Conservation (phyloP, 2,329 filamentous ascomycete genomes). For the Aspergillus phoenicis region DNA sequence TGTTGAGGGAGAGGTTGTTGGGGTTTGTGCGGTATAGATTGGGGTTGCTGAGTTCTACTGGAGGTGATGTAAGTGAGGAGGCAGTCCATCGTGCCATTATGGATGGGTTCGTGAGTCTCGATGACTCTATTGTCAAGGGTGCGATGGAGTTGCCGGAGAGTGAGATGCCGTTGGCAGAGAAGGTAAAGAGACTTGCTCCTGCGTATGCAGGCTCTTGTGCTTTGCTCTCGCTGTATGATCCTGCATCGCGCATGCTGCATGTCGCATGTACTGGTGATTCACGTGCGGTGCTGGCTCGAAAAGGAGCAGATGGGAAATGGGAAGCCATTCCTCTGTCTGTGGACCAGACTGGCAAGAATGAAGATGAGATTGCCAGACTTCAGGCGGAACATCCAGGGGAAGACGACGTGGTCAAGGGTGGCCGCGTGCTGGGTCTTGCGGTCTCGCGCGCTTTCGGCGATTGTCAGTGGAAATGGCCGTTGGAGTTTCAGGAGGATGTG, state of each 20-base stretch:
- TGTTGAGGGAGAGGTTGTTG: conserved; percentile 28
- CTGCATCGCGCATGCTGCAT: conserved; percentile 54
- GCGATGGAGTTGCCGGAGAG: conserved; percentile 21
- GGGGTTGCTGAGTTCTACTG: background rate
- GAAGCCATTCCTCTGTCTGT: conserved; percentile 57
- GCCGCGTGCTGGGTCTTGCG: conserved; percentile 63
- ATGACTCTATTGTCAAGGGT: conserved; percentile 29
- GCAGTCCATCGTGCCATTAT: conserved; percentile 26
- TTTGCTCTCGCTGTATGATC: conserved; percentile 64
- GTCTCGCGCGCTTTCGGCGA: conserved; percentile 71
- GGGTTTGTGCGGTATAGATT: conserved; percentile 25
- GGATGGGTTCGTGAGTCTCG: conserved; percentile 27
- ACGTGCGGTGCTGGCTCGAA: conserved; percentile 62
- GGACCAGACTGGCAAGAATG: conserved; percentile 69
- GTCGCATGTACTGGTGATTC: conserved; percentile 71
- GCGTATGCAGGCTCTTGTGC: conserved; percentile 63
- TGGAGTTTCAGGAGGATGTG: conserved; percentile 50
- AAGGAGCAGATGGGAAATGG: conserved; percentile 49
- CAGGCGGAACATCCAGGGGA: conserved; percentile 64
- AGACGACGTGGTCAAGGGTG: conserved; percentile 58
- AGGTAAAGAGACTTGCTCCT: conserved; percentile 27
- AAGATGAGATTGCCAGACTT: conserved; percentile 59
- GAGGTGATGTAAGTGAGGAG: conserved; percentile 10
- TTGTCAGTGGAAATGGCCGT: conserved; percentile 67
- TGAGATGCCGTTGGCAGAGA: conserved; percentile 24